Conservation (phyloP, 2,329 filamentous ascomycete genomes). For the Neonectria sp. region DNA sequence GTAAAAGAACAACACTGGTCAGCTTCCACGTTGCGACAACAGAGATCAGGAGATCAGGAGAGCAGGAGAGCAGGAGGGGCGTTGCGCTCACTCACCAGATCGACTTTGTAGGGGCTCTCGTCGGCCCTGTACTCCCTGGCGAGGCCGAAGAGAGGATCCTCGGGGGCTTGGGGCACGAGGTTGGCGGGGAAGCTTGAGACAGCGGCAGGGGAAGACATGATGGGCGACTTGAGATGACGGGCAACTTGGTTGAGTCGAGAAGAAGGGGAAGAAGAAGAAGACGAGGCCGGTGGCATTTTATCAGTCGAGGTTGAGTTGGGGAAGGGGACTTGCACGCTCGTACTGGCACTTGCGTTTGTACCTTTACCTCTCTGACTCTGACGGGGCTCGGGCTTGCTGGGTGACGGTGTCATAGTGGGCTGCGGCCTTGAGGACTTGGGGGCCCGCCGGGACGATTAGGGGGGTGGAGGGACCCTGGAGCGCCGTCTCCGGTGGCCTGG, state of each 20-base stretch:
- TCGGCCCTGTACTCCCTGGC: constrained; percentile 92
- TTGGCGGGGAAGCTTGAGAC: constrained; percentile 80
- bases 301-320: constrained; percentile 46
- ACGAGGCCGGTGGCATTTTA: constrained; percentile 50
- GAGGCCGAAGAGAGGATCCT: constrained; percentile 95
- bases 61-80: neutral
- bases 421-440: constrained; percentile 45
- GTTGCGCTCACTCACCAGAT: constrained; percentile 81
- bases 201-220: constrained; percentile 55
- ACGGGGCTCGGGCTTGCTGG: constrained; percentile 46
- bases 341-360: constrained; percentile 26
- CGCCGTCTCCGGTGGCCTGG: constrained; percentile 44
- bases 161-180: constrained; percentile 89
- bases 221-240: constrained; percentile 77
- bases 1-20: constrained; percentile 24
- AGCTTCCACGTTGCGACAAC: constrained; percentile 25
- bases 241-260: constrained; percentile 74
- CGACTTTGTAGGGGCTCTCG: constrained; percentile 84
- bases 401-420: constrained; percentile 51
- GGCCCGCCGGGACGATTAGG: constrained; percentile 36
- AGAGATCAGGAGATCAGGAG: constrained; percentile 4
- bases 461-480: constrained; percentile 42
- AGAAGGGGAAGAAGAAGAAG: constrained; percentile 64
- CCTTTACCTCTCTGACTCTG: constrained; percentile 41
- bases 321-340: constrained; percentile 24